Evolutionary conservation across 2,329 filamentous ascomycete species (phyloP).

Genomic region (Lizonia empirigonia): DNA sequence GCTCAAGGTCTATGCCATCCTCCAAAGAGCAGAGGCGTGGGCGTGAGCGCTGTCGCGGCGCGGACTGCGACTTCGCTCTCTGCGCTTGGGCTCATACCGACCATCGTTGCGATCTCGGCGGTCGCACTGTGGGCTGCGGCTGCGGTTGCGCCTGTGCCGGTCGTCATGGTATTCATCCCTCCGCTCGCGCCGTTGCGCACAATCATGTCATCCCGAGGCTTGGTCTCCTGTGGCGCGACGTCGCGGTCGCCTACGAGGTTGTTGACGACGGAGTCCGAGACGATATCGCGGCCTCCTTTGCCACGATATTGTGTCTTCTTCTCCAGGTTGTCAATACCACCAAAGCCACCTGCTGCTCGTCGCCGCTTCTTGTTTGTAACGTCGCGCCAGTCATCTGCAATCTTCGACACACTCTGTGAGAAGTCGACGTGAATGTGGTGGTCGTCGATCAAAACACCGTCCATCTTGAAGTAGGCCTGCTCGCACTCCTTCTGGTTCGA

Average conservation of each 20-base stretch:
- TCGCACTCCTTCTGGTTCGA: conserved; percentile 92
- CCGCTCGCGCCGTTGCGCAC: conserved; percentile 41
- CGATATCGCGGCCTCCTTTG: conserved; percentile 35
- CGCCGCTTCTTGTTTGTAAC: conserved; percentile 81
- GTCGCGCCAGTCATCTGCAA: conserved; percentile 88
- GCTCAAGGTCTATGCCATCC: too few species aligned
- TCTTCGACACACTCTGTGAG: conserved; percentile 86
- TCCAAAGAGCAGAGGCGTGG: too few species aligned
- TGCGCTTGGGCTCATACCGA: conserved; percentile 31
- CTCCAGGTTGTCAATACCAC: conserved; percentile 85
- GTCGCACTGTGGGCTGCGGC: conserved; percentile 41
- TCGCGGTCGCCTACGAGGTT: conserved; percentile 40
- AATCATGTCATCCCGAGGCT: conserved; percentile 38
- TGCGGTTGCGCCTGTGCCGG: conserved; percentile 48
- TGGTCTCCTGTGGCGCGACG: conserved; percentile 17
- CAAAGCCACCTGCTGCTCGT: conserved; percentile 74
- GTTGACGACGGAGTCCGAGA: conserved; percentile 41
- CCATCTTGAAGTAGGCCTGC: conserved; percentile 98
- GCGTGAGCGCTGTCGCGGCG: conserved; percentile 46
- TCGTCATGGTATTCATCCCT: conserved; percentile 46
- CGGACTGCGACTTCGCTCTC: conserved; percentile 38
- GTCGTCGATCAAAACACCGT: conserved; percentile 94
- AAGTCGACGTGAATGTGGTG: conserved; percentile 98
- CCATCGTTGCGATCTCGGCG: conserved; percentile 40
- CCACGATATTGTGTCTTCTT: conserved; percentile 81